Base-by-base conservation (phyloP, 371 early-diverging fungal species). In the Mucor sp. region DNA sequence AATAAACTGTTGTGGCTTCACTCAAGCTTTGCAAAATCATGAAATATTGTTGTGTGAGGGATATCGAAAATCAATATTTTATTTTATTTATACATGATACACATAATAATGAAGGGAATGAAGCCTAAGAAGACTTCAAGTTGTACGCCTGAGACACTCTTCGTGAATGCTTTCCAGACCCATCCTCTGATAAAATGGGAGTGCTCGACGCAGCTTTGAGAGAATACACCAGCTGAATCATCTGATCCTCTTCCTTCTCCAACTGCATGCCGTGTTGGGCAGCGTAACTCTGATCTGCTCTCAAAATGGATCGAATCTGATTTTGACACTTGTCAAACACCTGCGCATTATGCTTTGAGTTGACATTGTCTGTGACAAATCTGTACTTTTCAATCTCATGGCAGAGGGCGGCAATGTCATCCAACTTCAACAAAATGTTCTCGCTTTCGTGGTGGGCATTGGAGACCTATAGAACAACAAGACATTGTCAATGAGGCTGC, bases 271-370 rank as follows among this genome's bases (percentile, higher is more conserved):
- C 82, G 65, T 78, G 80, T 25, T 80, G 78, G 3, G 72, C 33
- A n/a, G 84, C 81, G 70, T 84, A 81, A 33, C 80, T 81, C 57
- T 80, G 62, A 35, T 80, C 82, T 1, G 82, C 73, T 27, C 79
- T 70, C 17, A 84, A 60, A 44, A 84, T 84, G 9, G 75, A 76
- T 14, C 80, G 75, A 56, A 84, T 81, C 48, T 84, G 84, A 28
- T 80, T 79, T 37, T 80, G 84, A 50, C 84, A 84, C 27, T 84
- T 84, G 19, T 78, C 78, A 68, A 84, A 84, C 6, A 84, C 82
- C 55, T 84, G 82, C 1, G 80, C 79, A 56, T 80, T 78, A 14
- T 79, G 74, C 28, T 66, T 73, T 28, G 71, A 63, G n/a, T 70
- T 72, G 9, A 64, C 65, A 19, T 63, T 55, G 41, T 75, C 76